phyloP scores from a whole-genome alignment of 1,284 basidiomycete species.

The Ustilago shanxiensis region DNA sequence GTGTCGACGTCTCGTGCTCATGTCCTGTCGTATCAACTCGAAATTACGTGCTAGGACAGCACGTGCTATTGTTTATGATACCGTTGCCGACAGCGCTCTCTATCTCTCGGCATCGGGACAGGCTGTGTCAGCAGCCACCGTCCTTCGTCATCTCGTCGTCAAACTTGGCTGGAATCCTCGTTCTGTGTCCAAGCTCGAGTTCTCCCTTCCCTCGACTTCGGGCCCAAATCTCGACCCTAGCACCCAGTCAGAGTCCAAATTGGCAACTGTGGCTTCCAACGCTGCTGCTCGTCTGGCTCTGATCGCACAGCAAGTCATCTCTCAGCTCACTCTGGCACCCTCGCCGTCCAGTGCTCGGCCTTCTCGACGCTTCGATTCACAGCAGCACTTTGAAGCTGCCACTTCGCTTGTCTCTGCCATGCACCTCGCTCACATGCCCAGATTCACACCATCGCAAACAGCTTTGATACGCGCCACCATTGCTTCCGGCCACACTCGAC shows the following conservation, averaged over 20 bases:
- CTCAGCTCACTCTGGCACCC: conserved; percentile 30
- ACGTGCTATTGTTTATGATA: conserved; percentile 20
- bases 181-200: not conserved
- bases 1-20: conserved; percentile 29
- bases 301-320: conserved; percentile 26
- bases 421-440: conserved; percentile 23
- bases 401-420: conserved; percentile 26
- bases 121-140: conserved; percentile 16
- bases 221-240: not conserved
- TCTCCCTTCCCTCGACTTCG: not conserved
- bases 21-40: conserved; percentile 8
- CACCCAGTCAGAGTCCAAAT: not conserved
- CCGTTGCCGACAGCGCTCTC: conserved; percentile 23
- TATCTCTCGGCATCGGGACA: conserved; percentile 23
- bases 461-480: conserved; percentile 37
- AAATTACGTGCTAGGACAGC: conserved; percentile 14
- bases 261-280: not conserved
- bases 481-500: conserved; percentile 10
- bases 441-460: conserved; percentile 23
- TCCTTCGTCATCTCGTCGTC: conserved; percentile 30
- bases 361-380: conserved; percentile 25
- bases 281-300: conserved; percentile 14
- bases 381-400: conserved; percentile 25
- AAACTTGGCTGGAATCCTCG: conserved; percentile 36
- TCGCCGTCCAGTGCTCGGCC: conserved; percentile 23